Conservation (phyloP, 176 grass and related monocot species). For the Puccinellia tenuiflora region DNA sequence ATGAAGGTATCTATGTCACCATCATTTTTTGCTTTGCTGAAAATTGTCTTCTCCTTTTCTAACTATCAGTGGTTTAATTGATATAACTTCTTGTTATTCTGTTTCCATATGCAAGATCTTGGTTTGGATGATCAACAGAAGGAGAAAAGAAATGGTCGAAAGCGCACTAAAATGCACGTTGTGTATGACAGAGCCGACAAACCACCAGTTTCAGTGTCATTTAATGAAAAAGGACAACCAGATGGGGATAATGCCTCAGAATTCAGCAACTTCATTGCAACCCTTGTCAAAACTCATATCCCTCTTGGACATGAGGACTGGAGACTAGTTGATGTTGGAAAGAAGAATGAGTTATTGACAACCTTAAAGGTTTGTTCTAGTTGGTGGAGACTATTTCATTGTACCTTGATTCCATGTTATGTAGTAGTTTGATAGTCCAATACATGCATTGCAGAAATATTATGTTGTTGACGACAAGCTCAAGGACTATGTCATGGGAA, state of each 20-base stretch:
- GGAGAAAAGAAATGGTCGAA: background rate
- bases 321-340: background rate
- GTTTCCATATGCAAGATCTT: background rate
- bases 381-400: too few relatives aligned
- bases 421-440: too few relatives aligned
- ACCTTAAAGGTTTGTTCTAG: background rate
- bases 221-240: background rate
- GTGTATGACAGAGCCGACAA: background rate
- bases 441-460: background rate
- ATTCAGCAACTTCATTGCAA: background rate
- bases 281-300: background rate
- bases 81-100: too few relatives aligned
- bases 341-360: background rate
- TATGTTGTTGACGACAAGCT: background rate
- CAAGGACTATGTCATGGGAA: background rate
- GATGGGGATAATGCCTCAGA: background rate
- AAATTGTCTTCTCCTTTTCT: too few relatives aligned
- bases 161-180: background rate
- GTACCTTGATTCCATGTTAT: too few relatives aligned
- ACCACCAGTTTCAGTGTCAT: background rate
- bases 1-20: background rate
- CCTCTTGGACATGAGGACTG: background rate
- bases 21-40: too few relatives aligned
- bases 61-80: too few relatives aligned
- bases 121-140: background rate